Evolutionary conservation across 2,329 filamentous ascomycete species (phyloP).

Genomic region (Sporothrix brasiliensis): DNA sequence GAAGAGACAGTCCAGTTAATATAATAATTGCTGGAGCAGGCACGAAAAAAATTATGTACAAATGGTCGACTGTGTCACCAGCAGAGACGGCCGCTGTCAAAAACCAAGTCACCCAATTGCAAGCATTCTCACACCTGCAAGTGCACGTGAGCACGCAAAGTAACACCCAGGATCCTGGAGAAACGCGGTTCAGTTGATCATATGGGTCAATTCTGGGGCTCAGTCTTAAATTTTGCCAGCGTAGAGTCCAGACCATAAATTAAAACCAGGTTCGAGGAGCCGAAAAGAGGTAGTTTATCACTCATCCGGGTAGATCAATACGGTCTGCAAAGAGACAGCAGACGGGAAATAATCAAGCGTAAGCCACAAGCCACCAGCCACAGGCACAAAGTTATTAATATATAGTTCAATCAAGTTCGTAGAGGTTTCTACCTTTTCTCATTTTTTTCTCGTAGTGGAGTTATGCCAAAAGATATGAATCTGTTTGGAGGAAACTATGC

Average conservation of each 20-base stretch:
- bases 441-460: constrained; percentile 9
- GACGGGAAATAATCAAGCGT: constrained; percentile 16
- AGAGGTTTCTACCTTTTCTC: not conserved
- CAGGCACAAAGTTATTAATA: not conserved
- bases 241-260: not conserved
- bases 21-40: not conserved
- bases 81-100: not conserved
- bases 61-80: not conserved
- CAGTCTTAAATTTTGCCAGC: not conserved
- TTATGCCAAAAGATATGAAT: not conserved
- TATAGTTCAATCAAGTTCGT: not conserved
- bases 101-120: not conserved
- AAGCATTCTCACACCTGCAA: no score
- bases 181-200: not conserved
- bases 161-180: not conserved
- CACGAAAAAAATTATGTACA: not conserved
- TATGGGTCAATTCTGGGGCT: not conserved
- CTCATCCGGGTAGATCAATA: not conserved
- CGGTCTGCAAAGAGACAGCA: not conserved
- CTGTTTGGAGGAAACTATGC: not conserved
- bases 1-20: no score
- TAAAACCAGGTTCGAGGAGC: no score
- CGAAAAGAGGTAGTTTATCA: not conserved
- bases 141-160: no score
- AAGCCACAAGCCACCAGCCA: not conserved